Base-by-base conservation (phyloP, 2,329 filamentous ascomycete genomes). In the Talaromyces albobiverticillius region DNA sequence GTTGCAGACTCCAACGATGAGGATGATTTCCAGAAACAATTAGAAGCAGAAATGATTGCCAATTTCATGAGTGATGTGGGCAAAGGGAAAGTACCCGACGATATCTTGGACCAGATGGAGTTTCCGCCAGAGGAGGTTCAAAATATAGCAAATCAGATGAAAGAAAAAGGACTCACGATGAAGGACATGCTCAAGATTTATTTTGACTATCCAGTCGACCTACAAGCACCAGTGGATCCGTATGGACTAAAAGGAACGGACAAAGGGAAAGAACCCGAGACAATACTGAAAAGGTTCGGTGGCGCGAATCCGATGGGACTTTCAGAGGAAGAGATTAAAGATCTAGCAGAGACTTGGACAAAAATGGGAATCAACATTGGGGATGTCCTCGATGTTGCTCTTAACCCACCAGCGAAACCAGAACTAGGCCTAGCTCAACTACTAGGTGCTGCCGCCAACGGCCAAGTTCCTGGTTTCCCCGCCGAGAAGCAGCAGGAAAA, bases 1-100 rank as follows among this genome's bases (percentile, higher is more conserved):
- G 55, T 56, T 43, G 40, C 53, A 4, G 55, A 53, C 22, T 47
- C 59, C 36, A 62, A 67, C 36, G 66, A 73, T 57, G 68, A 74
- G 57, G 67, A 69, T 46, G 67, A 69, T 46, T 93, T 96, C 66
- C 83, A 89, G 49, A 87, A 88, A 65, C 86, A 95, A 69, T 76
- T 97, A n/a, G 89, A 96, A 70, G 86, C 86, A 9, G 89, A 91
- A 53, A 96, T 97, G 57, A 88, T 55, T 3, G 42, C 89, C 20
- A 86, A 87, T 59, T 75, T 96, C 51, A 82, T 96, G 61, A 85
- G 84, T 18, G 50, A 78, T 77, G 57, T 81, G 42, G 77, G 79
- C 7, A 63, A 70, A 34, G 49, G 61, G 57, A 61, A 64, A 59
- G 46, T 11, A n/a, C 31, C 11, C 18, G 6, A 20, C 45, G 18